Evolutionary conservation across 2,329 filamentous ascomycete genomes (phyloP).

Genomic region (Nannizziopsis barbatae): DNA sequence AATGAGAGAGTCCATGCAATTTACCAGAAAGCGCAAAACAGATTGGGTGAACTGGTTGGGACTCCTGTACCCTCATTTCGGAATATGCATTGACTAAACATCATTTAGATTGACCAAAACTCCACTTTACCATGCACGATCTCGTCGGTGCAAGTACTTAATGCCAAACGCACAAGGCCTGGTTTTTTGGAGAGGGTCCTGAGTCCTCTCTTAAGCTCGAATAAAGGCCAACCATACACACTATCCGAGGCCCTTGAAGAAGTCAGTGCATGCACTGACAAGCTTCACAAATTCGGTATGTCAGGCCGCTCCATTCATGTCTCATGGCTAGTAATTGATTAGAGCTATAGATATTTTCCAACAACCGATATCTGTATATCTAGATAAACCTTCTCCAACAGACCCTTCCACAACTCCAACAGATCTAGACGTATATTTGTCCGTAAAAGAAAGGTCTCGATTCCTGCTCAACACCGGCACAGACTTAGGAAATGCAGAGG

Average conservation of each 20-base stretch:
- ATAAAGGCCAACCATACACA: slow-evolving; percentile 58
- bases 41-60: slow-evolving; percentile 54
- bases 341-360: slow-evolving; percentile 64
- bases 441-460: slow-evolving; percentile 65
- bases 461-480: slow-evolving; percentile 89
- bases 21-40: slow-evolving; percentile 51
- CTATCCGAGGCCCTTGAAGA: slow-evolving; percentile 67
- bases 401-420: slow-evolving; percentile 60
- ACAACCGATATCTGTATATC: slow-evolving; percentile 66
- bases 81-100: background rate
- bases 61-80: background rate
- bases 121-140: slow-evolving; percentile 79
- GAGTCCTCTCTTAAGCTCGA: slow-evolving; percentile 60
- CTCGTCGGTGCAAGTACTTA: slow-evolving; percentile 71
- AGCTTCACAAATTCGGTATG: slow-evolving; percentile 69
- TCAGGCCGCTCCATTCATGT: background rate
- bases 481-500: slow-evolving; percentile 85
- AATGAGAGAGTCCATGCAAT: slow-evolving; percentile 48
- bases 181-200: slow-evolving; percentile 75
- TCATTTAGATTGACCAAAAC: slow-evolving; percentile 62
- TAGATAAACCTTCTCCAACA: slow-evolving; percentile 61
- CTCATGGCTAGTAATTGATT: background rate
- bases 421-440: slow-evolving; percentile 71
- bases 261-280: slow-evolving; percentile 58
- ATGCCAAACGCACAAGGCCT: slow-evolving; percentile 70